Evolutionary conservation across 2,329 filamentous ascomycete species (phyloP), one percentile per base, ranked within the genome.

Genomic region (Microsporum ferrugineum): DNA sequence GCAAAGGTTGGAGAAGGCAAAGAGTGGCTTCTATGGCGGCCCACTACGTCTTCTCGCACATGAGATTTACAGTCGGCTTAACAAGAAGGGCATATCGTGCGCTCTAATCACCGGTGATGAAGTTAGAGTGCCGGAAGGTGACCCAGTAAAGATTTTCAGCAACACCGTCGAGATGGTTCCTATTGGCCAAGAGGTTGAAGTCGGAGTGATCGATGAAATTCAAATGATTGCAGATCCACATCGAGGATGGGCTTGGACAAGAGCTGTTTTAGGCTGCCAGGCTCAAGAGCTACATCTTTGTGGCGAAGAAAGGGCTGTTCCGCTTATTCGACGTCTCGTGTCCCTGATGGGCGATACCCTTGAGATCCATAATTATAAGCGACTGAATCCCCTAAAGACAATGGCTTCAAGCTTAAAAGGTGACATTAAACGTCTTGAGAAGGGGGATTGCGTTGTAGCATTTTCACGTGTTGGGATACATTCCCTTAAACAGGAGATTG

Each of bases 191-290:
- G 71, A 72, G 1, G 84, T 89, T 34, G 92, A 97, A 47, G 91
- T 99, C 39, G 92, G 90, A 1, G 92, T 99, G 66, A 92, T 99
- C 64, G 94, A 99, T 70, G 94, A 99, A 76, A 97, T 99, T 61
- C 94, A 99, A 74, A 97, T 99, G 94, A 89, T 99, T 66, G 86
- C 84, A 14, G 86, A 91, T 68, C 64, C 72, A 0, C 84, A 89
- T 0, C 86, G 94, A 67, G 94, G 95, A 1, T 95, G 88, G 86
- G 91, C 91, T 1, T 99, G 94, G 94, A 96, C 91, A 1, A 84
- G 91, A 68, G 94, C 94, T 1, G 79, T 97, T 12, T 78, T 99
- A 3, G 94, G 94, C 39, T 81, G 96, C 0, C 86, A 88, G 73
- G 94, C 90, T 3, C 87, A 86, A 67, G 94, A 99, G 71, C 79